Conservation (phyloP, 2,329 filamentous ascomycete genomes). For the Nectriaceae sp. region DNA sequence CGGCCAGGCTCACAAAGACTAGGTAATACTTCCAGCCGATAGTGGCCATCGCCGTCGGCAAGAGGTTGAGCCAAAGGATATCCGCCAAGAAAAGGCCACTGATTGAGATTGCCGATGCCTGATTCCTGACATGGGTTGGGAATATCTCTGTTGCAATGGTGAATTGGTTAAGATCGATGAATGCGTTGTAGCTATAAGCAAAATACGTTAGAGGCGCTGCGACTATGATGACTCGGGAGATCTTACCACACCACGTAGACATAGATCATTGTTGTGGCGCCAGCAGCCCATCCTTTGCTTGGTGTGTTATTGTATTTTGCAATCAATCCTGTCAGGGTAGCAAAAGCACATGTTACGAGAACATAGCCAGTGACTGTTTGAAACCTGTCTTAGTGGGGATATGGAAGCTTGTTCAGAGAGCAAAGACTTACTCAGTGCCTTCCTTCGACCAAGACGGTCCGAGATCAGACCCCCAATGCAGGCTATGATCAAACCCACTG, state of each 20-base stretch:
- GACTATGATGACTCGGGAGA: background rate
- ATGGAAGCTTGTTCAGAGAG: background rate
- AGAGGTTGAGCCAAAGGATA: slow-evolving; percentile 6
- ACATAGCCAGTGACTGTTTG: slow-evolving; percentile 4
- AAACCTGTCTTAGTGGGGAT: background rate
- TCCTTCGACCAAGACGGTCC: slow-evolving; percentile 5
- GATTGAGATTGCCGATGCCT: slow-evolving; percentile 3
- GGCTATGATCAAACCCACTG: slow-evolving; percentile 1
- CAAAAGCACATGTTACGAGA: slow-evolving; percentile 1
- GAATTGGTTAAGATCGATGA: slow-evolving; percentile 7
- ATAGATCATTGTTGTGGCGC: slow-evolving; percentile 3
- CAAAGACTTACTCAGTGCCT: slow-evolving; percentile 1
- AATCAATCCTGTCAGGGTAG: slow-evolving; percentile 3
- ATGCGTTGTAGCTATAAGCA: slow-evolving; percentile 3
- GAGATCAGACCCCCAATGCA: slow-evolving; percentile 6
- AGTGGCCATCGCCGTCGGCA: slow-evolving; percentile 1
- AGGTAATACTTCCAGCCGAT: slow-evolving; percentile 8
- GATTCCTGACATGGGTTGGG: slow-evolving; percentile 5
- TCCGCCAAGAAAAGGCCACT: slow-evolving; percentile 7
- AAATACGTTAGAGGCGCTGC: background rate
- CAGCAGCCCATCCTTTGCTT: slow-evolving; percentile 4
- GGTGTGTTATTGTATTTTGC: slow-evolving; percentile 5
- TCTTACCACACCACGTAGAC: slow-evolving; percentile 3
- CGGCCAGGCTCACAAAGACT: slow-evolving; percentile 2
- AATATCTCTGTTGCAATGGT: slow-evolving; percentile 5